Base-by-base conservation (phyloP, 768 basidiomycete species). In the Tubosaeta sp. region DNA sequence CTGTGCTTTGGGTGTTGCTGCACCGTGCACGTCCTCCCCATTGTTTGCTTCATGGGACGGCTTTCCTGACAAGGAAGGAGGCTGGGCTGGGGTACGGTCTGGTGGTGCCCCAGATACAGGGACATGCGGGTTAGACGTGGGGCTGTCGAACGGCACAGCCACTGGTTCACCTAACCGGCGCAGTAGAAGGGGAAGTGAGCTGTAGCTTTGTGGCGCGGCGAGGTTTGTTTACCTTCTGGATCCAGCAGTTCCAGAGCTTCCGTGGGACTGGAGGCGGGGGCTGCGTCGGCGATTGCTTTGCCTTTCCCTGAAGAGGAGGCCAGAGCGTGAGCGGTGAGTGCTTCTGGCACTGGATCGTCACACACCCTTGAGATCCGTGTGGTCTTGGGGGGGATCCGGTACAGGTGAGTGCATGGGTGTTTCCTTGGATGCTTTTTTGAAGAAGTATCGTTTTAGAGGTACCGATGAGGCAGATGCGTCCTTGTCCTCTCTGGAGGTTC, bases 241-340 rank as follows among this genome's bases (percentile, higher is more conserved):
- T 46, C 46, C 16, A 59, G 41, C 17, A 59, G 59, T 17, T 56
- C 27, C 38, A 59, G 22, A 22, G 39, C 38, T 19, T 59, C 62
- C 6, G 8, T 5, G 33, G 54, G 52, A 32, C 41, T 56, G 25
- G 48, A 56, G 12, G 56, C 33, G 7, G 48, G 34, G 26, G 29
- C 0, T 10, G 4, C 13, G 11, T 54, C n/a, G 11, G 43, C 13
- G 32, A 33, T 5, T 14, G 42, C 38, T 46, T 50, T 45, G 12
- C 38, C 50, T 52, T 62, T 37, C 25, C 38, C 47, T 61, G 29
- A n/a, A 10, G 29, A 8, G 17, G 46, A 2, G n/a, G 37, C 4
- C n/a, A n/a, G 13, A 34, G 44, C 1, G 32, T 59, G 19, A 54
- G 48, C 19, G n/a, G 12, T 8, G 17, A 43, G 7, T 17, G 14